These are phyloP conservation scores for Sporothrix euskadiensis DNA, from an alignment of 2,329 filamentous ascomycete species.

Conservation along the genomic window DNA sequence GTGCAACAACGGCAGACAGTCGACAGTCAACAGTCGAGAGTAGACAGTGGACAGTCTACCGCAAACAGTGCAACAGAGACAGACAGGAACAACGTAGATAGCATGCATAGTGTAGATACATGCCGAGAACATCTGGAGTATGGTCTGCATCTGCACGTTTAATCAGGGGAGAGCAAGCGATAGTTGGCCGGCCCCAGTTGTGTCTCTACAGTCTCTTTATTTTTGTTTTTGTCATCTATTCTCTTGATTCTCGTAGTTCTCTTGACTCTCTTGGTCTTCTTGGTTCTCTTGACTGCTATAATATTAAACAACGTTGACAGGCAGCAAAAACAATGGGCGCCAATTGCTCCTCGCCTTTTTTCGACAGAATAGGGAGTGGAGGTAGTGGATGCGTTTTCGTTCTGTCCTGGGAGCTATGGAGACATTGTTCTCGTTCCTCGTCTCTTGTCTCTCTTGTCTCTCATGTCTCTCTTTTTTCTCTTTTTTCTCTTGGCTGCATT, in stretches of 20 bases:
- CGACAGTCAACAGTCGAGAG: not conserved
- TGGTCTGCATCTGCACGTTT: not conserved
- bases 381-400: not conserved
- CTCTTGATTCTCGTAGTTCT: not conserved
- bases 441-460: not conserved
- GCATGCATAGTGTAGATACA: not conserved
- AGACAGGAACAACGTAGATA: not conserved
- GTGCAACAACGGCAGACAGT: not conserved
- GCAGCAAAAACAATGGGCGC: not conserved
- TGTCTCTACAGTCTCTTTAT: not conserved
- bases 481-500: slow-evolving; percentile 5
- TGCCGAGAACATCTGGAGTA: not conserved
- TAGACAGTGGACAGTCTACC: not conserved
- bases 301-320: not conserved
- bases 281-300: not conserved
- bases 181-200: not conserved
- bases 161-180: not conserved
- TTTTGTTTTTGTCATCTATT: too few species aligned
- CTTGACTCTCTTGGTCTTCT: not conserved
- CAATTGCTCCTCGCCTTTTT: not conserved
- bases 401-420: too few species aligned
- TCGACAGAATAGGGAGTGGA: not conserved
- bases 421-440: not conserved
- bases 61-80: not conserved
- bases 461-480: not conserved